Base-by-base conservation (phyloP, 805 yeast species). In the Lipomyces yamanashiensis region DNA sequence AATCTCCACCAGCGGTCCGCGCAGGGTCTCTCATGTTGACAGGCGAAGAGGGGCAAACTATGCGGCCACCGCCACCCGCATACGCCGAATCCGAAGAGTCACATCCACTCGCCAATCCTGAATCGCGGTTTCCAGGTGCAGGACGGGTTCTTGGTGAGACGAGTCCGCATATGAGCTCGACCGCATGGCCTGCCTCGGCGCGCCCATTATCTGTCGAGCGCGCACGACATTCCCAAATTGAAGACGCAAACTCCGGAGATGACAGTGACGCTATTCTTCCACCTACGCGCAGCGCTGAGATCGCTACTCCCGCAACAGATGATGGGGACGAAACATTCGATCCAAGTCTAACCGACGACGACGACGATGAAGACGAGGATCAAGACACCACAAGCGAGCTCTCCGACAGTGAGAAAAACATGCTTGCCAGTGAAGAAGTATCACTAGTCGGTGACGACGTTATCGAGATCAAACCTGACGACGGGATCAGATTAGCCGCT, bases 71-170 rank as follows among this genome's bases (percentile, higher is more conserved):
- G 15, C 39, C 63, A 7, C 54, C 60, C 12, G 48, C 61, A n/a
- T 55, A 36, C 23, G n/a, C 44, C 7, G 54, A 51, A 17, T 51
- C 37, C 9, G 34, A 21, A 9, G 52, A 51, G 13, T 48, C 55
- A 2, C 2, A 45, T 17, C 53, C 37, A 23, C n/a, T 52, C 47
- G 39, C 40, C 15, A 37, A 17, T 10, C 10, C 10, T 12, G 51
- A 34, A 17, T 10, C 56, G n/a, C 51, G 66, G n/a, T 62, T 62
- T 39, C 63, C 62, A 7, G 66, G 66, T 8, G 49, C 47, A 10
- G 66, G 66, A 10, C 62, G 41, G 12, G 50, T 58, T n/a, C 66
- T 62, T 33, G 66, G 62, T 19, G 47, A 59, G 17, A 41, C 36
- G 6, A 21, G 6, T 59, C 36, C n/a, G 17, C 19, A 21, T 34